Percentiles rank a stretch among this genome's conserved stretches.
These are phyloP conservation scores for Phytopythium cucurbitacearum DNA, from an alignment of 352 stramenopile species.

Conservation along the genomic window DNA sequence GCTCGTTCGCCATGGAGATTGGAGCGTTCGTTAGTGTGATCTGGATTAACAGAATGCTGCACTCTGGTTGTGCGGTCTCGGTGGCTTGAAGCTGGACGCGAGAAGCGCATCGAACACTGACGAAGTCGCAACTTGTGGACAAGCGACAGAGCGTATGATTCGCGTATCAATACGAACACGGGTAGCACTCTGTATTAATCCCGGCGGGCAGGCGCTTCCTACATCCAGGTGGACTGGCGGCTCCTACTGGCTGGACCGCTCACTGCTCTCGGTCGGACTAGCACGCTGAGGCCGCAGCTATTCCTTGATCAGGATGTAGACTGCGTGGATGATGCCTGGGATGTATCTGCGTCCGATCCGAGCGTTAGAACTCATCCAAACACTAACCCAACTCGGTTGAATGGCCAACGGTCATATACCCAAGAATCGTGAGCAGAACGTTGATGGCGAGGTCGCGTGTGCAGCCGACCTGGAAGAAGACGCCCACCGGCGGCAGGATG, in stretches of 20 bases:
- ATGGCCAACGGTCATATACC: constrained; percentile 16
- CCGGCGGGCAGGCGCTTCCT: no score
- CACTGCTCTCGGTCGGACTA: no score
- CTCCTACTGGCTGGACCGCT: no score
- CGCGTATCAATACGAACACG: no score
- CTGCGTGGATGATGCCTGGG: constrained; percentile 67
- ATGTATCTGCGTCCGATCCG: constrained; percentile 31
- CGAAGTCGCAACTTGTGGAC: no score
- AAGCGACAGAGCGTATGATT: no score
- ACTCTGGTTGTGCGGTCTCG: not conserved
- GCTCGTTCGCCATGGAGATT: constrained; percentile 4
- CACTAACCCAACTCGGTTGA: no score
- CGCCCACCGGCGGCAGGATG: constrained; percentile 54
- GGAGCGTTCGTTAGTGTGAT: not conserved
- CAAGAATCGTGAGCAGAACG: constrained; percentile 58
- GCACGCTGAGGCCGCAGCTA: constrained; percentile 10
- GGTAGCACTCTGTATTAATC: no score
- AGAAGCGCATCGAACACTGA: no score
- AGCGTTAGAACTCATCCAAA: not conserved
- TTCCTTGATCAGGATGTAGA: constrained; percentile 72
- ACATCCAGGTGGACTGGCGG: no score
- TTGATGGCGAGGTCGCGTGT: constrained; percentile 65
- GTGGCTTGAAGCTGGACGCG: no score
- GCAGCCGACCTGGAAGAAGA: constrained; percentile 60
- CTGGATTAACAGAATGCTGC: not conserved